These are phyloP conservation scores for Oryza nivara DNA, from an alignment of 176 grass and related monocot species.

Conservation along the genomic window DNA sequence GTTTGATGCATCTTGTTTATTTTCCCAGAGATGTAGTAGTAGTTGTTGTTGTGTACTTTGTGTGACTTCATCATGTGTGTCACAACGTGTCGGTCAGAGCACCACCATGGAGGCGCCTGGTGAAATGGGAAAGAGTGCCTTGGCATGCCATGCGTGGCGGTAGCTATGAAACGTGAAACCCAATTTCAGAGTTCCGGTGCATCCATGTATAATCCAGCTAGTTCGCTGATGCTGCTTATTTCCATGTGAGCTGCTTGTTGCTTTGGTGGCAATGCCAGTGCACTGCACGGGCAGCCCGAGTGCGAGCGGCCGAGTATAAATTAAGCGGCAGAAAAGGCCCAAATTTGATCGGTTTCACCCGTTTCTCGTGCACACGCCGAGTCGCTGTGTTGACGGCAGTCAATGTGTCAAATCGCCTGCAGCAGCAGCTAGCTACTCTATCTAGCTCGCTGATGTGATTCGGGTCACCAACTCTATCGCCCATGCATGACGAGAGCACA, in stretches of 20 bases:
- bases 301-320: not conserved
- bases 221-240: not conserved
- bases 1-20: not conserved
- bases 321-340: not conserved
- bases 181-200: no score
- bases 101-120: not conserved
- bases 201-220: not conserved
- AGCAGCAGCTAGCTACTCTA: not conserved
- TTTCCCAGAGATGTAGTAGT: not conserved
- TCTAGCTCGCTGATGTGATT: slow-evolving; percentile 23
- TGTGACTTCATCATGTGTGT: slow-evolving; percentile 13
- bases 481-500: slow-evolving; percentile 14
- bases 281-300: not conserved
- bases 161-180: not conserved
- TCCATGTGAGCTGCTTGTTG: not conserved
- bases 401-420: not conserved
- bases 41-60: no score
- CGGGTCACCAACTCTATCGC: slow-evolving; percentile 46
- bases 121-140: not conserved
- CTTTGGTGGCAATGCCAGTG: not conserved
- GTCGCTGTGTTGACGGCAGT: not conserved
- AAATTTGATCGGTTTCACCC: slow-evolving; percentile 4
- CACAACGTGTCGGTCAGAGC: slow-evolving; percentile 11
- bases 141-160: not conserved
- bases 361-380: slow-evolving; percentile 21